These are phyloP conservation scores for Dioszegia hungarica DNA, from an alignment of 768 basidiomycete genomes.

Conservation along the genomic window DNA sequence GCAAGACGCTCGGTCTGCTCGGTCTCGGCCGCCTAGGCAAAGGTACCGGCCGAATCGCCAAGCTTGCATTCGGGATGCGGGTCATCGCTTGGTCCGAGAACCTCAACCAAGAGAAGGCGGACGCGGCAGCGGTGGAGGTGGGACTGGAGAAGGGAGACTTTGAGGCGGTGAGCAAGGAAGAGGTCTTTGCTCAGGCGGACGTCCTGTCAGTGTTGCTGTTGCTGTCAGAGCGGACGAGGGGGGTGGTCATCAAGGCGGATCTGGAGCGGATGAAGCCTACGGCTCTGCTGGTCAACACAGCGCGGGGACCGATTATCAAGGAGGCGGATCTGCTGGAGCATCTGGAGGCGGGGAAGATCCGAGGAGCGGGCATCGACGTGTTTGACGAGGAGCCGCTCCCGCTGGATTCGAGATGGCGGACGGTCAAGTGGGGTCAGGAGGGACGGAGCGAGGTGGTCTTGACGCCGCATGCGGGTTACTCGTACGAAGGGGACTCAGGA, in stretches of 20 bases:
- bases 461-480: slow-evolving; percentile 21
- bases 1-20: slow-evolving; percentile 60
- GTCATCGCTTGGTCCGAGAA: slow-evolving; percentile 65
- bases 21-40: slow-evolving; percentile 61
- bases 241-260: slow-evolving; percentile 5
- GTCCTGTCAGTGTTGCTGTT: slow-evolving; percentile 63
- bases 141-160: slow-evolving; percentile 41
- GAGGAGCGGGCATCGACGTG: slow-evolving; percentile 64
- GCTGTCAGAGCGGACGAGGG: slow-evolving; percentile 17
- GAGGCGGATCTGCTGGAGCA: slow-evolving; percentile 57
- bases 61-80: slow-evolving; percentile 57
- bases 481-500: slow-evolving; percentile 5
- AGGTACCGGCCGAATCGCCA: slow-evolving; percentile 59
- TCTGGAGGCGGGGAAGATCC: slow-evolving; percentile 54
- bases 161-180: slow-evolving; percentile 51
- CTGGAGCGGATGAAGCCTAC: slow-evolving; percentile 56
- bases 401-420: slow-evolving; percentile 16
- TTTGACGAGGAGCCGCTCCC: slow-evolving; percentile 59
- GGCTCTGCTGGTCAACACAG: slow-evolving; percentile 64
- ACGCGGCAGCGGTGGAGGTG: slow-evolving; percentile 56
- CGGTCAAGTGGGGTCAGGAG: slow-evolving; percentile 13
- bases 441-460: slow-evolving; percentile 18
- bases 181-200: slow-evolving; percentile 57
- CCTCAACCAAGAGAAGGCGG: slow-evolving; percentile 59
- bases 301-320: slow-evolving; percentile 63